Percentiles rank a stretch among this genome's conserved stretches.
phyloP scores from a whole-genome alignment of 2,329 filamentous ascomycete genomes.

The Aspergillus chevalieri region DNA sequence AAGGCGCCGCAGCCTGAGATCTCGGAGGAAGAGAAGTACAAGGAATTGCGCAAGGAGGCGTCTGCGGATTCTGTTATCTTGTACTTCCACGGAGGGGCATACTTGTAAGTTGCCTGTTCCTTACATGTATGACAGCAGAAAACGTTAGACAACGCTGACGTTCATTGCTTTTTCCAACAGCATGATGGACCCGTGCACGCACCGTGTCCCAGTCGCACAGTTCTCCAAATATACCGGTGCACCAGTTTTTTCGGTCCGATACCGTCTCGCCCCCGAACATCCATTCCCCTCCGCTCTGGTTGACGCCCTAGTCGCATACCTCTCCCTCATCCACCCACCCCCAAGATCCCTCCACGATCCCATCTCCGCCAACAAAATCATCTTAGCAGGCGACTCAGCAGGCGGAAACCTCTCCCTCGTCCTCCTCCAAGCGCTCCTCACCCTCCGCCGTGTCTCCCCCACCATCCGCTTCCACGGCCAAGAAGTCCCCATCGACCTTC shows the following conservation, averaged over 20 bases:
- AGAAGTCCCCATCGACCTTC: constrained; percentile 35
- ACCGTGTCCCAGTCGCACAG: constrained; percentile 31
- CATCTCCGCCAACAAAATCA: constrained; percentile 38
- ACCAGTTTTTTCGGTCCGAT: constrained; percentile 39
- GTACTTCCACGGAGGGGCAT: constrained; percentile 44
- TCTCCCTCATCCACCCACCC: constrained; percentile 42
- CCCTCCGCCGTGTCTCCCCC: constrained; percentile 29
- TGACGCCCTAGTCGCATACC: constrained; percentile 43
- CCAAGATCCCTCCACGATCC: constrained; percentile 37
- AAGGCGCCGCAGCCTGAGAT: constrained; percentile 34
- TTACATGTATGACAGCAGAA: background rate
- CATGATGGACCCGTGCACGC: constrained; percentile 40
- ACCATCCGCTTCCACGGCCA: constrained; percentile 37
- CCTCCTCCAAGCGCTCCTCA: constrained; percentile 39
- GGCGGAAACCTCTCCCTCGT: constrained; percentile 39
- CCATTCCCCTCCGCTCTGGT: constrained; percentile 44
- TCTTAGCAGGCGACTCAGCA: constrained; percentile 43
- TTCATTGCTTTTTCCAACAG: constrained; percentile 13
- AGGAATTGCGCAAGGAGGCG: constrained; percentile 33
- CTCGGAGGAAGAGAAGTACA: constrained; percentile 40
- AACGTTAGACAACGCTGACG: background rate
- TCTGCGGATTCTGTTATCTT: constrained; percentile 38
- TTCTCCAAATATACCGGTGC: constrained; percentile 37
- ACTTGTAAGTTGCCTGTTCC: constrained; percentile 32
- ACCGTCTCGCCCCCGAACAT: constrained; percentile 43